Evolutionary conservation across 148 eudicot species (phyloP).

Genomic region (Fagopyrum homotropicum): DNA sequence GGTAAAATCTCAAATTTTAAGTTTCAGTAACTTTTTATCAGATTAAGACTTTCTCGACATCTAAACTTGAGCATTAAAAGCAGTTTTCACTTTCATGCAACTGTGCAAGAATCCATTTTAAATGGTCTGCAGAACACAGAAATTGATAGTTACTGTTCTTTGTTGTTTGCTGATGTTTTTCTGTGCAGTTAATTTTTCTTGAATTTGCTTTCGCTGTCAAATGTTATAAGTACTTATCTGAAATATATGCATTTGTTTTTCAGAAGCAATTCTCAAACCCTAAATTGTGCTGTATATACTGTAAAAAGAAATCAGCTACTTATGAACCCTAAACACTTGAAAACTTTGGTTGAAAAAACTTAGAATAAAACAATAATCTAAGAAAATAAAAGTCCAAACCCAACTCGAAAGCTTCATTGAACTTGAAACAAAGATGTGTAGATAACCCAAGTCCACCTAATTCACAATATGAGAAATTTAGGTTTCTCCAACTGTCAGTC

Average conservation of each 20-base stretch:
- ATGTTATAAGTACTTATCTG: neutral
- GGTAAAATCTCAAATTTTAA: too few relatives aligned
- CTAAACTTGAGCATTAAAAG: neutral
- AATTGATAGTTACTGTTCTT: neutral
- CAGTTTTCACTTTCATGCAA: neutral
- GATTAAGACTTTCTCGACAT: neutral
- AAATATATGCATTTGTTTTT: neutral
- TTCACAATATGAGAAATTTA: neutral
- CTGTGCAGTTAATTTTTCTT: neutral
- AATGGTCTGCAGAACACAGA: neutral
- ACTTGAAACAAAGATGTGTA: neutral
- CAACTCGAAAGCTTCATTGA: neutral
- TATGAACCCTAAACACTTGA: too few relatives aligned
- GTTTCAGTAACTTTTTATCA: too few relatives aligned
- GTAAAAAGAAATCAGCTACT: too few relatives aligned
- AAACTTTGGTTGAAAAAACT: too few relatives aligned
- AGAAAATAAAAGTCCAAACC: neutral
- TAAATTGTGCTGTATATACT: too few relatives aligned
- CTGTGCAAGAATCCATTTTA: neutral
- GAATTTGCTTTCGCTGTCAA: neutral
- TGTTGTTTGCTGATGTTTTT: neutral
- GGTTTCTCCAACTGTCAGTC: neutral
- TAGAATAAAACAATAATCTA: neutral
- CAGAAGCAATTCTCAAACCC: neutral
- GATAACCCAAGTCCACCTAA: neutral